Conservation (phyloP, 179 eudicot species). For the Pouteria campechiana region DNA sequence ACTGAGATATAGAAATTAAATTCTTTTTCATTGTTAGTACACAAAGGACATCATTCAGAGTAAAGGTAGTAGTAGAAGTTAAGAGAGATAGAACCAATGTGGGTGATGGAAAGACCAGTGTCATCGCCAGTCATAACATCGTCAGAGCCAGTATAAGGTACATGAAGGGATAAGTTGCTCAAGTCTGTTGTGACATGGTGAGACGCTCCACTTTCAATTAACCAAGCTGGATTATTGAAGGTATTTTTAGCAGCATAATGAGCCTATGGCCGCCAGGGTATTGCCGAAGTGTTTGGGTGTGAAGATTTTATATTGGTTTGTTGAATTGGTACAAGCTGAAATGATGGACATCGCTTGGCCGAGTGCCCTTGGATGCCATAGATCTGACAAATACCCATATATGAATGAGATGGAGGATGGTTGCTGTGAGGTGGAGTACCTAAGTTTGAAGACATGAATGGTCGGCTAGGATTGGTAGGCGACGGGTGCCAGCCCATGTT, state of each 20-base stretch:
- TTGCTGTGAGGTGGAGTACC: neutral
- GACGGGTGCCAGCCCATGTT: neutral
- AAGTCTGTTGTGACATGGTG: constrained; percentile 4
- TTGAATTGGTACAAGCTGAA: neutral
- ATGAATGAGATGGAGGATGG: neutral
- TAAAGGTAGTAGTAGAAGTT: neutral
- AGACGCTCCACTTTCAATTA: constrained; percentile 4
- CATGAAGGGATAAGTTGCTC: neutral
- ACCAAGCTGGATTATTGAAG: neutral
- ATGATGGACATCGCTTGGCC: neutral
- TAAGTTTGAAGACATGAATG: neutral
- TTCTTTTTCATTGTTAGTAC: neutral
- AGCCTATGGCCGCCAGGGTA: neutral
- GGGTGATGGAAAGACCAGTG: neutral
- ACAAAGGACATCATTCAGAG: neutral
- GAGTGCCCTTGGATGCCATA: neutral
- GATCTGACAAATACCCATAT: neutral
- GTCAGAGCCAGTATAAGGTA: constrained; percentile 3
- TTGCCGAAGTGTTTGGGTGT: neutral
- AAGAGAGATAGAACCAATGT: neutral
- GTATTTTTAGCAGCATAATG: neutral
- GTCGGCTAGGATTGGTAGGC: neutral
- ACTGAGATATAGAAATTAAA: neutral
- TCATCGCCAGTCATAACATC: neutral
- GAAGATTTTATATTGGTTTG: neutral